These are phyloP conservation scores for Plasmodium blacklocki DNA, from an alignment of 169 alveolate species.

Conservation along the genomic window DNA sequence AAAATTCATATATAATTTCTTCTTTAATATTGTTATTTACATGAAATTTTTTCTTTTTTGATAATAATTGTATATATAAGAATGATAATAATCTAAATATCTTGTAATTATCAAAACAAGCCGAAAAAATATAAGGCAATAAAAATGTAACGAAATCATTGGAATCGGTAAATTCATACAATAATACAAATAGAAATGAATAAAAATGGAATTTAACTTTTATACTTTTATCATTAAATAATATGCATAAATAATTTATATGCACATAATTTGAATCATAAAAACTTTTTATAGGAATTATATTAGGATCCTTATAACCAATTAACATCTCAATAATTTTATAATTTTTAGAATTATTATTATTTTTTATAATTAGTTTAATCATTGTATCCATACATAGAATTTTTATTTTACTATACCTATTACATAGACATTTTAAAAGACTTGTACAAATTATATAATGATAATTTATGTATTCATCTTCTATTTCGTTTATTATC, in stretches of 20 bases:
- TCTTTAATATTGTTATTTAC: constrained; percentile 44
- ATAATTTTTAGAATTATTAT: constrained; percentile 43
- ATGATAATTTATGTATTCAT: constrained; percentile 26
- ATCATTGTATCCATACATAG: constrained; percentile 28
- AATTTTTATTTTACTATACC: constrained; percentile 48
- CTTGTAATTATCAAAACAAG: constrained; percentile 53
- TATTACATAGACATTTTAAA: constrained; percentile 52
- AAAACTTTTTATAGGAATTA: constrained; percentile 60
- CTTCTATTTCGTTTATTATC: constrained; percentile 19
- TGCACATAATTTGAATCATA: constrained; percentile 42
- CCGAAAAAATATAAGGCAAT: constrained; percentile 54
- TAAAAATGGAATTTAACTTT: constrained; percentile 50
- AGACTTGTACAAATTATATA: constrained; percentile 47
- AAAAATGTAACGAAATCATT: constrained; percentile 35
- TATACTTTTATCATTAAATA: constrained; percentile 53
- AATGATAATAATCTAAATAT: constrained; percentile 42
- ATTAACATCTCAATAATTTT: constrained; percentile 66
- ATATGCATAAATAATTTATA: constrained; percentile 49
- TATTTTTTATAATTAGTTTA: constrained; percentile 34
- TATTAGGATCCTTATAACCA: constrained; percentile 71
- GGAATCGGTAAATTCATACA: constrained; percentile 47
- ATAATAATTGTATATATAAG: constrained; percentile 30
- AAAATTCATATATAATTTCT: constrained; percentile 36
- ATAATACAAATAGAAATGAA: constrained; percentile 34
- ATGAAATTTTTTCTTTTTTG: constrained; percentile 18